Evolutionary conservation across 1,284 basidiomycete genomes (phyloP).

Genomic region (Fistulinella cinereoalba): DNA sequence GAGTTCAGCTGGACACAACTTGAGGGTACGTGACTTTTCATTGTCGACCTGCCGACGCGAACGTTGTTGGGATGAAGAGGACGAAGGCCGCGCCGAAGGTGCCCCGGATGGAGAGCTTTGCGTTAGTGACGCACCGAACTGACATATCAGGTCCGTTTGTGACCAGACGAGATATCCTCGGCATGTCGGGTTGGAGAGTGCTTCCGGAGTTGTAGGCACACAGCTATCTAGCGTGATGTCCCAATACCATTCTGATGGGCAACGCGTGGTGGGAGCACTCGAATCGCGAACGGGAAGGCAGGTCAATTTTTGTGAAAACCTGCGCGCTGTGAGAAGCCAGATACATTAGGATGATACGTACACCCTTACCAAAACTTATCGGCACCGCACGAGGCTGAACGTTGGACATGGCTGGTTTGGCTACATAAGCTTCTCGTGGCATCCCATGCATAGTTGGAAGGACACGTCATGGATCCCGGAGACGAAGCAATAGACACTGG

Average conservation of each 20-base stretch:
- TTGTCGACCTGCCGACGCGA: conserved; percentile 3
- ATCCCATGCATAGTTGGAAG: conserved; percentile 10
- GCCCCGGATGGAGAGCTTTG: background rate
- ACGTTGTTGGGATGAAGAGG: conserved; percentile 9
- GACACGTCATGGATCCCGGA: conserved; percentile 8
- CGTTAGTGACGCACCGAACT: conserved; percentile 1
- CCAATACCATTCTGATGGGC: conserved; percentile 23
- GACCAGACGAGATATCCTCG: conserved; percentile 8
- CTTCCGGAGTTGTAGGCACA: conserved; percentile 11
- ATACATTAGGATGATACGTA: background rate
- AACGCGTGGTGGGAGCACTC: conserved; percentile 1
- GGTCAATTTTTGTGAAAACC: conserved; percentile 13
- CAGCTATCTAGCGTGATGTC: conserved; percentile 4
- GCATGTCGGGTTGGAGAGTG: conserved; percentile 3
- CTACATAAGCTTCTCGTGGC: conserved; percentile 4
- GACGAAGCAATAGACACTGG: conserved; percentile 1
- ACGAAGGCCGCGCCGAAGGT: conserved; percentile 3
- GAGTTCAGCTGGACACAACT: conserved; percentile 43
- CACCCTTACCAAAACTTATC: conserved; percentile 16
- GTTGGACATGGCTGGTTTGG: background rate
- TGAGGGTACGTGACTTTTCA: conserved; percentile 38
- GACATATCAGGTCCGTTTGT: conserved; percentile 10
- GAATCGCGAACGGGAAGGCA: conserved; percentile 11
- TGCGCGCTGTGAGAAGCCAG: conserved; percentile 2
- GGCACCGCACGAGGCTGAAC: conserved; percentile 2